Evolutionary conservation across 1,284 basidiomycete species (phyloP).

Genomic region (Meira nashicola): DNA sequence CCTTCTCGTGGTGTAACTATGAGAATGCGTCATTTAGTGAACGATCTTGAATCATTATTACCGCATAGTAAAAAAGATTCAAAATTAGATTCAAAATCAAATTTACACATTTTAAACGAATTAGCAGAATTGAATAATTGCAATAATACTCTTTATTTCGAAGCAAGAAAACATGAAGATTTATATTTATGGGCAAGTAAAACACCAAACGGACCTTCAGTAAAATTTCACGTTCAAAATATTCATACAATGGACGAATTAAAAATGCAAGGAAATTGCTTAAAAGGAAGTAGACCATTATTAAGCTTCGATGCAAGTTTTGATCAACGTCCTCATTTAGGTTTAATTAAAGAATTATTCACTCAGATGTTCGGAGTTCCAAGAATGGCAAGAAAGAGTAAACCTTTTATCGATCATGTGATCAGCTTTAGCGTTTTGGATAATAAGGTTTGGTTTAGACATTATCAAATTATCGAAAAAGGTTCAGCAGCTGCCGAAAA

Average conservation of each 20-base stretch:
- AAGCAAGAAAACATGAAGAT: slow-evolving; percentile 82
- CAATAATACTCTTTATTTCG: slow-evolving; percentile 96
- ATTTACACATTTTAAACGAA: slow-evolving; percentile 88
- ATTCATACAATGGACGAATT: slow-evolving; percentile 99
- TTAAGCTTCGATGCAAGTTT: slow-evolving; percentile 89
- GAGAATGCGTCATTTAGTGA: slow-evolving; percentile 95
- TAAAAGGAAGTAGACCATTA: slow-evolving; percentile 89
- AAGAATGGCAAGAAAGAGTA: slow-evolving; percentile 76
- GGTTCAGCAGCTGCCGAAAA: slow-evolving; percentile 58
- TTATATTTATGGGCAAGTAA: slow-evolving; percentile 95
- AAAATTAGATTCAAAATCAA: slow-evolving; percentile 86
- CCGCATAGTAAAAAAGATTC: slow-evolving; percentile 86
- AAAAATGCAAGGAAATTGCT: slow-evolving; percentile 98
- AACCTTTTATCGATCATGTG: slow-evolving; percentile 97
- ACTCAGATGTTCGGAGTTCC: slow-evolving; percentile 98
- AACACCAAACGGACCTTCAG: slow-evolving; percentile 92
- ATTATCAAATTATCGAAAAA: slow-evolving; percentile 74
- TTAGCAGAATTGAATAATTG: slow-evolving; percentile 96
- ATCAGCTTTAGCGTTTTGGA: slow-evolving; percentile 93
- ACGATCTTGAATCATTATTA: slow-evolving; percentile 80
- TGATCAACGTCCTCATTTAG: slow-evolving; percentile 81
- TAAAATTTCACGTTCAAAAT: slow-evolving; percentile 97
- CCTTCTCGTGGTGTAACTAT: slow-evolving; percentile 92
- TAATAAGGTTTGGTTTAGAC: slow-evolving; percentile 97
- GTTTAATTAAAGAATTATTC: slow-evolving; percentile 87